Evolutionary conservation across 2,329 filamentous ascomycete species (phyloP).

Genomic region (Microdochium bolleyi): DNA sequence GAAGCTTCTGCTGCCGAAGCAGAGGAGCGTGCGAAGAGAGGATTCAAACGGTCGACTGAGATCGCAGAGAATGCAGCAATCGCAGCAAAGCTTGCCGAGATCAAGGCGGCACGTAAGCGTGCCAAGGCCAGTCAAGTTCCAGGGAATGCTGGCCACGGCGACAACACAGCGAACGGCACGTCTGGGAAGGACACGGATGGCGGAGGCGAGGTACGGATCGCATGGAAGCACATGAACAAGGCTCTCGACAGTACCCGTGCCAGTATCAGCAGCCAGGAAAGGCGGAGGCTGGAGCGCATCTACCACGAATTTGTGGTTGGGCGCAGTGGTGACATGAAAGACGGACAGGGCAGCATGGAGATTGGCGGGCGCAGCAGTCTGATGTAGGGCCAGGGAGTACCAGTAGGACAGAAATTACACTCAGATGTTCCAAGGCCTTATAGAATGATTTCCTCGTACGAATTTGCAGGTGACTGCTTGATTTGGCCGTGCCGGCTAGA

Average conservation of each 20-base stretch:
- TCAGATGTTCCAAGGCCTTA: too few relatives aligned
- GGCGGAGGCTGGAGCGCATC: slow-evolving; percentile 65
- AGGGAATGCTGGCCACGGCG: slow-evolving; percentile 16
- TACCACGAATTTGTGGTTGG: slow-evolving; percentile 91
- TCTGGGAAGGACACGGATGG: slow-evolving; percentile 28
- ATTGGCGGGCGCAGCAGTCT: slow-evolving; percentile 87
- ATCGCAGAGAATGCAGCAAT: slow-evolving; percentile 75
- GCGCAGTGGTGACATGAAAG: slow-evolving; percentile 89
- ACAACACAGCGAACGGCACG: slow-evolving; percentile 25
- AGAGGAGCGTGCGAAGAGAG: slow-evolving; percentile 26
- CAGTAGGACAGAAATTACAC: not conserved
- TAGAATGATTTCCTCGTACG: too few relatives aligned
- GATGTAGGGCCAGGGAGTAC: slow-evolving; percentile 56
- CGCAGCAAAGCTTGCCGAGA: slow-evolving; percentile 69
- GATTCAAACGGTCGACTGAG: slow-evolving; percentile 42
- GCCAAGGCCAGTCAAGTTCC: slow-evolving; percentile 21
- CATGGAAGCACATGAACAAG: slow-evolving; percentile 74
- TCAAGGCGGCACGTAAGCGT: slow-evolving; percentile 63
- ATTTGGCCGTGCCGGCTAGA: too few relatives aligned
- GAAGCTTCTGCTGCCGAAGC: slow-evolving; percentile 39
- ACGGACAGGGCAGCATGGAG: slow-evolving; percentile 84
- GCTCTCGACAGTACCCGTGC: slow-evolving; percentile 70
- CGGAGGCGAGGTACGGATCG: slow-evolving; percentile 63
- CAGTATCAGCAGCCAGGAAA: slow-evolving; percentile 76
- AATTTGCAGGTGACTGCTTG: too few relatives aligned